Conservation (phyloP, 306 rosid species). For the Luffa acutangula region DNA sequence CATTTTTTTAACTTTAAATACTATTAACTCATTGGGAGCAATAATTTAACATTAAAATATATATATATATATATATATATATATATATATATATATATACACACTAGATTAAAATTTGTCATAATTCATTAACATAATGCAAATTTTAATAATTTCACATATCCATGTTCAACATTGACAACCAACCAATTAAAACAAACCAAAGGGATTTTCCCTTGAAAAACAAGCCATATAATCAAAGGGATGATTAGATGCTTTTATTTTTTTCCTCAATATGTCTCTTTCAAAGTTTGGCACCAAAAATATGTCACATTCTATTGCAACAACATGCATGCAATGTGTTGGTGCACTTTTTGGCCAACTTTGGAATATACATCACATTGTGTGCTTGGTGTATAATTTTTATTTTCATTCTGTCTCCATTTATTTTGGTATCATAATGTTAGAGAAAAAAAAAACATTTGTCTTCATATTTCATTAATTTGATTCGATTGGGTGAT, state of each 20-base stretch:
- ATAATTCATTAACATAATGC: background rate
- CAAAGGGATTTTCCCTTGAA: background rate
- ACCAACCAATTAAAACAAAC: background rate
- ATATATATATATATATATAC: no score
- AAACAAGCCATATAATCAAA: background rate
- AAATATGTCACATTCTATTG: conserved; percentile 3
- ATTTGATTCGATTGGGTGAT: background rate
- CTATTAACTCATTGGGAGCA: background rate
- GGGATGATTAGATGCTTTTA: background rate
- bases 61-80: no score
- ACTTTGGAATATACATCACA: conserved; percentile 3
- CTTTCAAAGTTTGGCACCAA: conserved; percentile 5
- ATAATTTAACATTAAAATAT: background rate
- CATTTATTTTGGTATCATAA: background rate
- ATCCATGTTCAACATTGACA: background rate
- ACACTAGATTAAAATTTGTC: background rate
- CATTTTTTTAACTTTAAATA: no score
- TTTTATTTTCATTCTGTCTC: background rate
- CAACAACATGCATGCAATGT: conserved; percentile 6
- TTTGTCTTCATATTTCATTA: background rate
- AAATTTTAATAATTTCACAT: background rate
- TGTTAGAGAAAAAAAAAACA: background rate
- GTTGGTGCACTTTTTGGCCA: background rate
- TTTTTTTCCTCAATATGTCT: background rate
- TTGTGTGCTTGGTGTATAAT: background rate